Evolutionary conservation across 306 rosid genomes (phyloP).

Genomic region (Cucumis sativus): DNA sequence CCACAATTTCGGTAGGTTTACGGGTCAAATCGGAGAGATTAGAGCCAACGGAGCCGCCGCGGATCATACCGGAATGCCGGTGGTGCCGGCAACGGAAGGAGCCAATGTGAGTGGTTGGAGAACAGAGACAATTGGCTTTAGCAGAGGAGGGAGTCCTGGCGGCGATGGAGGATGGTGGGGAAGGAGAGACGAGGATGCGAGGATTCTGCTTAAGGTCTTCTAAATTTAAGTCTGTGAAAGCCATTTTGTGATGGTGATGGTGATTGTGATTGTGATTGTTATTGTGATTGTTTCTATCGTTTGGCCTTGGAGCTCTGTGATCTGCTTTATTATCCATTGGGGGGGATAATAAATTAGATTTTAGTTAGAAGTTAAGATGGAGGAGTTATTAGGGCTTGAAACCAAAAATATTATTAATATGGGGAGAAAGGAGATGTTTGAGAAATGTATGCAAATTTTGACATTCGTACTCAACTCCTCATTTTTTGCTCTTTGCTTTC

Average conservation of each 20-base stretch:
- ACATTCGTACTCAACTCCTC: neutral
- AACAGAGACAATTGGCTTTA: neutral
- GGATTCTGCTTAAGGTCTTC: neutral
- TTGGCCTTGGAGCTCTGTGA: neutral
- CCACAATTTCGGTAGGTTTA: neutral
- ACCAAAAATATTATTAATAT: neutral
- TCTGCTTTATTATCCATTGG: neutral
- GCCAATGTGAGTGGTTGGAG: constrained; percentile 1
- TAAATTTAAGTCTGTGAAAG: neutral
- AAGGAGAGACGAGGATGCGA: neutral
- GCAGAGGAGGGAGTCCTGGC: neutral
- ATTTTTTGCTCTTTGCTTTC: neutral
- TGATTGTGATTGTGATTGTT: too few species aligned
- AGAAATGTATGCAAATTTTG: neutral
- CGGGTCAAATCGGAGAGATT: neutral
- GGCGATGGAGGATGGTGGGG: neutral
- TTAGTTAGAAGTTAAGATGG: too few species aligned
- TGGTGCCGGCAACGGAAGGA: constrained; percentile 7
- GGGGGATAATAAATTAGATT: too few species aligned
- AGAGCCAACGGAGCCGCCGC: constrained; percentile 1
- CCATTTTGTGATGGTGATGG: neutral
- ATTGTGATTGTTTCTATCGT: neutral
- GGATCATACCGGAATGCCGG: neutral
- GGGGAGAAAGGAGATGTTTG: neutral
- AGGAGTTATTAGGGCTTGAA: neutral